Percentiles rank a stretch among this genome's conserved stretches.
Conservation (phyloP, 2,329 filamentous ascomycete genomes). For the Thermomyces lanuginosus region DNA sequence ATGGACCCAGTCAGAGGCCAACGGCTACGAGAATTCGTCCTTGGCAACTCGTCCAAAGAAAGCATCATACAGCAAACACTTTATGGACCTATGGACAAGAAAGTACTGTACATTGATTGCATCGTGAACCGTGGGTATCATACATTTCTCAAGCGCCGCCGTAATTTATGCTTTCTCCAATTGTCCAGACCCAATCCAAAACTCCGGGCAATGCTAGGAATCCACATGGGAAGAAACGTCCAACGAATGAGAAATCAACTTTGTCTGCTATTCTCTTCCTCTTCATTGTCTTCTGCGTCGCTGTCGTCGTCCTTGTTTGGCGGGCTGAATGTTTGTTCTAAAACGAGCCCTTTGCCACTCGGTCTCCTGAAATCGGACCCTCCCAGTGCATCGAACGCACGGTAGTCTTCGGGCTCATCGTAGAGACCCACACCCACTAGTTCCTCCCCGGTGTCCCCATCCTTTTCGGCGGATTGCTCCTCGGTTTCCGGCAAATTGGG, state of each 20-base stretch:
- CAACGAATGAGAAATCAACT: conserved; percentile 12
- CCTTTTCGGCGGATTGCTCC: too few species aligned
- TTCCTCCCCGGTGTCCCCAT: conserved; percentile 51
- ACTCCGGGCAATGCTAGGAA: conserved; percentile 13
- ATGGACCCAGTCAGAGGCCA: too few species aligned
- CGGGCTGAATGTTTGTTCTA: conserved; percentile 62
- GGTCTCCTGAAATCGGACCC: conserved; percentile 23
- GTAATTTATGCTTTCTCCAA: too few species aligned
- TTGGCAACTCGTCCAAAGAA: too few species aligned
- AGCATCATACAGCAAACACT: too few species aligned
- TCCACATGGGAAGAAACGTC: conserved; percentile 11
- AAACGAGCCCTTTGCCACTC: conserved; percentile 56
- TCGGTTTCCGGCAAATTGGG: too few species aligned
- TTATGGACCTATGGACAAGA: too few species aligned
- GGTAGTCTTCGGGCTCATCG: conserved; percentile 57
- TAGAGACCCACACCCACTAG: conserved; percentile 73
- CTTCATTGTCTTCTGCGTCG: conserved; percentile 34
- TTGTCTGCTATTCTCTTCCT: conserved; percentile 4
- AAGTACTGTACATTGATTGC: neutral
- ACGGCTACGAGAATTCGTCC: too few species aligned
- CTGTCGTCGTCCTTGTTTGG: conserved; percentile 44
- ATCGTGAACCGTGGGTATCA: conserved; percentile 1
- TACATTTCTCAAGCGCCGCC: too few species aligned
- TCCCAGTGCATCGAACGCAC: conserved; percentile 45
- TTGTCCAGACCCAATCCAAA: conserved; percentile 10